Percentiles rank a stretch among this genome's conserved stretches.
These are phyloP conservation scores for Phytophthora idaei DNA, from an alignment of 352 stramenopile genomes.

Conservation along the genomic window DNA sequence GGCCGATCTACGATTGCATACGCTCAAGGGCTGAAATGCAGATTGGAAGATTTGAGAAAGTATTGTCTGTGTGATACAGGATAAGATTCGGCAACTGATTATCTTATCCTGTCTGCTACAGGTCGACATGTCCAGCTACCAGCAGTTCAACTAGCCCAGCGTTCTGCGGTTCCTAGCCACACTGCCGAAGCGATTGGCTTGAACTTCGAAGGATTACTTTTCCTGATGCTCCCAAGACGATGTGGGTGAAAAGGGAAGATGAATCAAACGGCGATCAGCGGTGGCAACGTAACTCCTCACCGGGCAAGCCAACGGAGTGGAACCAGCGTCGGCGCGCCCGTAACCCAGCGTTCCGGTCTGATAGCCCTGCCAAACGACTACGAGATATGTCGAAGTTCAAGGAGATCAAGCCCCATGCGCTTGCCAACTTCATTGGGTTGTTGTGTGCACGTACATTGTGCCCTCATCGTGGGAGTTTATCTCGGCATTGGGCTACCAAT, in stretches of 20 bases:
- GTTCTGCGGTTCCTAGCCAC: not conserved
- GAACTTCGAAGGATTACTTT: not conserved
- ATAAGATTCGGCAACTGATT: not conserved
- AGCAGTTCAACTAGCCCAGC: not conserved
- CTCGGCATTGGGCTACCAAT: not conserved
- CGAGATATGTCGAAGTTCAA: not conserved
- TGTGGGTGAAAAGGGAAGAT: not conserved
- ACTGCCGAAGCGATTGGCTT: no score
- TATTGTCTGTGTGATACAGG: not conserved
- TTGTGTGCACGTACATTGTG: not conserved
- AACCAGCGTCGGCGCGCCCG: not conserved
- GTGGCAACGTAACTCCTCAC: constrained; percentile 2
- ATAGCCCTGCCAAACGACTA: not conserved
- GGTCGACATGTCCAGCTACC: not conserved
- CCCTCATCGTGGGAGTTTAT: not conserved
- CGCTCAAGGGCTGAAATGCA: no score
- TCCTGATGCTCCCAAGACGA: not conserved
- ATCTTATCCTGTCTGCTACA: not conserved
- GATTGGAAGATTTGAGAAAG: no score
- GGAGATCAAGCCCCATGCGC: not conserved
- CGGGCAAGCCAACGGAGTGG: not conserved
- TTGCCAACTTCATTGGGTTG: not conserved
- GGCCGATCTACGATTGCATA: no score
- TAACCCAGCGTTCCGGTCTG: not conserved
- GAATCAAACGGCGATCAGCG: constrained; percentile 6